phyloP scores from a whole-genome alignment of 129 eudicot genomes.

The Pseudognaphalium luteoalbum region DNA sequence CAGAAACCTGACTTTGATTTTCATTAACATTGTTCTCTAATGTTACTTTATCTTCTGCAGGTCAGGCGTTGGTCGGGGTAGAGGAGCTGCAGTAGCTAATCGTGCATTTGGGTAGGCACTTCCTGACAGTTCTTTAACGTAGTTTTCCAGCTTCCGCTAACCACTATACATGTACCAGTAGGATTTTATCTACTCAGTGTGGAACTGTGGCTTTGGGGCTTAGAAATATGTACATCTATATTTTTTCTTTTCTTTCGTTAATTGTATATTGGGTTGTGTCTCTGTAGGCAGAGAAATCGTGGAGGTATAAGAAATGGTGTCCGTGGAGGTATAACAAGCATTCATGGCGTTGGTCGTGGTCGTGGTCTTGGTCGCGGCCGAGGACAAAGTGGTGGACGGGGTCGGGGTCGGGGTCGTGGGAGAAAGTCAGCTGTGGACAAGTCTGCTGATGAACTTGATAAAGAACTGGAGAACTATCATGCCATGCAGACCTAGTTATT shows the following conservation, averaged over 20 bases:
- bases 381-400: slow-evolving; percentile 44
- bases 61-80: slow-evolving; percentile 54
- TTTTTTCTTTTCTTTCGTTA: not conserved
- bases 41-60: slow-evolving; percentile 38
- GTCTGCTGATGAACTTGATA: slow-evolving; percentile 90
- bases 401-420: slow-evolving; percentile 53
- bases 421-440: slow-evolving; percentile 53
- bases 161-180: not conserved
- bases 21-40: not conserved
- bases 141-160: not conserved
- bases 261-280: not conserved
- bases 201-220: not conserved
- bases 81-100: slow-evolving; percentile 46
- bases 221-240: not conserved
- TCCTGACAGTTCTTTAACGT: not conserved
- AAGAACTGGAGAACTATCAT: slow-evolving; percentile 85
- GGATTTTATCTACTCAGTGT: not conserved
- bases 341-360: slow-evolving; percentile 45
- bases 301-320: slow-evolving; percentile 40
- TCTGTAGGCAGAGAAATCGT: slow-evolving; percentile 55
- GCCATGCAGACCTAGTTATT: slow-evolving; percentile 59
- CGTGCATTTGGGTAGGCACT: slow-evolving; percentile 51
- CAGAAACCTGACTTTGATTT: not conserved
- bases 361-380: slow-evolving; percentile 39
- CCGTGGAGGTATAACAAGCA: slow-evolving; percentile 40